Evolutionary conservation across 768 basidiomycete genomes (phyloP).

Genomic region (Trametes sanguinea): DNA sequence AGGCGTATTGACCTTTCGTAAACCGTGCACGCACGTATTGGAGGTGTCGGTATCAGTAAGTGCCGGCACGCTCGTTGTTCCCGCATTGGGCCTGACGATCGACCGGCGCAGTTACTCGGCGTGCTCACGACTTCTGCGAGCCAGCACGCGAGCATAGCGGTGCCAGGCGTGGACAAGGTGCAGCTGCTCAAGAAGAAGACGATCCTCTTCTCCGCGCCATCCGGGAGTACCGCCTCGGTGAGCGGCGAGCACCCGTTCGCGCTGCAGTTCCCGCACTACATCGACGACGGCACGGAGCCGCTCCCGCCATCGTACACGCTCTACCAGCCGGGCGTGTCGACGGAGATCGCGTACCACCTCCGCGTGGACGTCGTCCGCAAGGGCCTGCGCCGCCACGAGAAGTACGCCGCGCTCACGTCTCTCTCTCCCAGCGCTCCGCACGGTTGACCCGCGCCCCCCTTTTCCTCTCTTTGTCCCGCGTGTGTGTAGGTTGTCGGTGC

Average conservation of each 20-base stretch:
- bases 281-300: conserved; percentile 30
- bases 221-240: conserved; percentile 23
- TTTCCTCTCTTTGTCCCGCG: background rate
- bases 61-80: background rate
- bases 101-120: conserved; percentile 39
- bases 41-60: conserved; percentile 42
- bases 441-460: conserved; percentile 4
- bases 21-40: conserved; percentile 39
- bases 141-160: conserved; percentile 30
- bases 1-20: conserved; percentile 39
- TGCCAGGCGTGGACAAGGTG: conserved; percentile 30
- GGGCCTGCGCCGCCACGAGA: conserved; percentile 42
- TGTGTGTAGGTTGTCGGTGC: conserved; percentile 30
- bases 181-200: conserved; percentile 33
- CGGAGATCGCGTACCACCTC: conserved; percentile 40
- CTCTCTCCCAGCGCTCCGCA: background rate
- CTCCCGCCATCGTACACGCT: conserved; percentile 44
- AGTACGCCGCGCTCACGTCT: conserved; percentile 31
- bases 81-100: background rate
- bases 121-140: conserved; percentile 36
- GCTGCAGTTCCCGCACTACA: conserved; percentile 41
- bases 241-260: conserved; percentile 39
- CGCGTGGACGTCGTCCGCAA: conserved; percentile 43
- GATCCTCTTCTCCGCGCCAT: conserved; percentile 32
- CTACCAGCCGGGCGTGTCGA: conserved; percentile 32